Evolutionary conservation across 441 rosid species (phyloP).

Genomic region (Rhodomyrtus psidioides): DNA sequence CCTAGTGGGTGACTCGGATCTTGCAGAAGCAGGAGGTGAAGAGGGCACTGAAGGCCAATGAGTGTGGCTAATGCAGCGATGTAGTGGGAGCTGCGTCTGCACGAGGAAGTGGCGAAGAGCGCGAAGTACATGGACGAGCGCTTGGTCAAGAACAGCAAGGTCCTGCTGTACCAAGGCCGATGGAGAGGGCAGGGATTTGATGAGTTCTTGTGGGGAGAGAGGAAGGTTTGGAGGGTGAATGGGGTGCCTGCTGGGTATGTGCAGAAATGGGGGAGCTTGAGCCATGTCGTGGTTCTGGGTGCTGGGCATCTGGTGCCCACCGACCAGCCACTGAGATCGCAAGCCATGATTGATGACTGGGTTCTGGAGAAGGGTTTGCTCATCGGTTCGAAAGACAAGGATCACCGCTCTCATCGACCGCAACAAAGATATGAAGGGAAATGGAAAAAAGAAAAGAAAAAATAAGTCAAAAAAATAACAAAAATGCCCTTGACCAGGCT

Average conservation of each 20-base stretch:
- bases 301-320: slow-evolving; percentile 79
- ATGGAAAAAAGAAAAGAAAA: too few species aligned
- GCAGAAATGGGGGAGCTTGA: slow-evolving; percentile 52
- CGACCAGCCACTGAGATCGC: slow-evolving; percentile 47
- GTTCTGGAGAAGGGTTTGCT: slow-evolving; percentile 41
- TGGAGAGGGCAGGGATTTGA: slow-evolving; percentile 51
- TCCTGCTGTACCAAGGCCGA: slow-evolving; percentile 64
- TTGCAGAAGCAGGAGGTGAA: slow-evolving; percentile 34
- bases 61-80: slow-evolving; percentile 39
- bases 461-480: too few species aligned
- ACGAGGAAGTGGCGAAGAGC: slow-evolving; percentile 71
- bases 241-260: slow-evolving; percentile 59
- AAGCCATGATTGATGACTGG: slow-evolving; percentile 77
- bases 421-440: too few species aligned
- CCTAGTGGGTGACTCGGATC: slow-evolving; percentile 27
- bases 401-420: too few species aligned
- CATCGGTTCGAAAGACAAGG: background rate
- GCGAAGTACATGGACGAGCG: slow-evolving; percentile 66
- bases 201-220: slow-evolving; percentile 35
- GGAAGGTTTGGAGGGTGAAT: slow-evolving; percentile 51
- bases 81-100: slow-evolving; percentile 27
- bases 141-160: slow-evolving; percentile 37
- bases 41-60: slow-evolving; percentile 34
- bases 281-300: slow-evolving; percentile 48
- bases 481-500: too few species aligned